Base-by-base conservation (phyloP, 306 rosid genomes). In the Dalbergia oliveri region DNA sequence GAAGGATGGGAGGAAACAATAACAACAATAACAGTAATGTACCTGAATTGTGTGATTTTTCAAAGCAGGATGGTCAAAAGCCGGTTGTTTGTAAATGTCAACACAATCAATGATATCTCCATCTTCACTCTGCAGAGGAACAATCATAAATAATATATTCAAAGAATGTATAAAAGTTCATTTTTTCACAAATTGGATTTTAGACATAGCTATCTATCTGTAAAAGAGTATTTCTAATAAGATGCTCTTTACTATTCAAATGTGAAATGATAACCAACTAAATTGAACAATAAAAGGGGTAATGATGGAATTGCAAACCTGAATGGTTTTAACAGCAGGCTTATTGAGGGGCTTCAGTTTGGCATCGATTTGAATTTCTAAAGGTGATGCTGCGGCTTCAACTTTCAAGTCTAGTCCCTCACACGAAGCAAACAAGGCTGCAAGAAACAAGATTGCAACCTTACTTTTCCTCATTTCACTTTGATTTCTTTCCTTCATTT, bases 81-180 rank as follows among this genome's bases (percentile, higher is more conserved):
- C 91, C 5, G 88, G 91, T 74, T 88, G 92, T 4, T 89, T 77
- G 39, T 87, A 72, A 44, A 88, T 85, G 66, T 82, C 81, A 15
- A 89, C 86, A 1, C 97, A 89, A 16, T 89, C 90, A 26, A 89
- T 66, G 21, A 87, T 87, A 47, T 91, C 97, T 58, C 89, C 92
- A 82, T 91, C 89, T 51, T 87, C 87, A 72, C 92, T 89, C 94
- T 89, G 49, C 54, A 79, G 0, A 0, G 23, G 41, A 12, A 47
- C 11, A 37, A 19, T 33, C 13, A 5, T 16, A 43, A 47, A 6
- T 57, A n/a, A 59, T 45, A 47, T 45, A 45, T 5, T 1, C 51
- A 16, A 3, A 45, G 5, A 21, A 43, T 18, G 7, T 14, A 11
- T 4, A 75, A 26, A 45, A 5, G 11, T 31, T 26, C 35, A 31